Evolutionary conservation across 768 basidiomycete species (phyloP).

Genomic region (Lanmaoa pseudosensibilis): DNA sequence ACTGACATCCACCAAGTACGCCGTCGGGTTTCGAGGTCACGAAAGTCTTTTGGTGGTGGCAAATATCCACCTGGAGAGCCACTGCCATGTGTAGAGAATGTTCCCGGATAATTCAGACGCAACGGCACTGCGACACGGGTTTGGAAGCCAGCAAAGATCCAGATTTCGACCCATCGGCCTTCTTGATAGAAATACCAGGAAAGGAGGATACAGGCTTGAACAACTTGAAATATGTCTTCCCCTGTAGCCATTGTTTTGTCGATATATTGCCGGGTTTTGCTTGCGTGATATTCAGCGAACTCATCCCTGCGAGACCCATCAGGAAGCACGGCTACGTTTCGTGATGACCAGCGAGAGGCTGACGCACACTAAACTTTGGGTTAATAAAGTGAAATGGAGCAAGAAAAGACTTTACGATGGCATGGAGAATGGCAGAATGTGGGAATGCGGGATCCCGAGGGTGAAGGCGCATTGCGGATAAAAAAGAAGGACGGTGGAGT

Average conservation of each 20-base stretch:
- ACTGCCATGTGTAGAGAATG: conserved; percentile 66
- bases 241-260: conserved; percentile 90
- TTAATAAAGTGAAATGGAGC: conserved; percentile 11
- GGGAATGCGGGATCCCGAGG: conserved; percentile 84
- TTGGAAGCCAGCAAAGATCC: conserved; percentile 88
- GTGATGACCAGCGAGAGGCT: conserved; percentile 80
- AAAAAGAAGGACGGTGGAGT: conserved; percentile 77
- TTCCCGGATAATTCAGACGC: conserved; percentile 83
- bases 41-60: conserved; percentile 71
- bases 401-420: conserved; percentile 58
- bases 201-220: conserved; percentile 83
- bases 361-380: conserved; percentile 61
- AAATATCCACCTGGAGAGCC: conserved; percentile 78
- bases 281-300: conserved; percentile 85
- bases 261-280: conserved; percentile 84
- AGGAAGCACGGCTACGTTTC: conserved; percentile 60
- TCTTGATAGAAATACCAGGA: conserved; percentile 93
- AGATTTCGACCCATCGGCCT: conserved; percentile 87
- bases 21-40: conserved; percentile 74
- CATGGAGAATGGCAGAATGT: conserved; percentile 86
- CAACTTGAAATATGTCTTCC: conserved; percentile 80
- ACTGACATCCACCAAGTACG: conserved; percentile 93
- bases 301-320: conserved; percentile 80
- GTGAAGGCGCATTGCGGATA: conserved; percentile 75
- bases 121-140: conserved; percentile 80